These are phyloP conservation scores for Pseudocercospora musae DNA, from an alignment of 2,329 filamentous ascomycete species.

Conservation along the genomic window DNA sequence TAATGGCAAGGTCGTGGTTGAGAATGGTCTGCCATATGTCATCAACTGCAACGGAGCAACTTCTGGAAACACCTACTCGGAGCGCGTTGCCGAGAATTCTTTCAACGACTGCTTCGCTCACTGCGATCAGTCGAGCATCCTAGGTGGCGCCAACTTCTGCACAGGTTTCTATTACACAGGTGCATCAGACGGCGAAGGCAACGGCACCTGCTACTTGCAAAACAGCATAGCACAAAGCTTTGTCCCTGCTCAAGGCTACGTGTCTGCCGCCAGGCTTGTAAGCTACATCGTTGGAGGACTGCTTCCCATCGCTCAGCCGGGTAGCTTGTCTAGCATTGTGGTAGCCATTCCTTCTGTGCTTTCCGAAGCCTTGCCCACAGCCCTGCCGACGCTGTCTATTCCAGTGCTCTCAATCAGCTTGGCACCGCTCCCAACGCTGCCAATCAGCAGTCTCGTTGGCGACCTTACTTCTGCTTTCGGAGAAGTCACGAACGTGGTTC, in stretches of 20 bases:
- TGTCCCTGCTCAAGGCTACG: slow-evolving; percentile 7
- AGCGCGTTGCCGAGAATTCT: slow-evolving; percentile 6
- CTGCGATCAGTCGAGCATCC: slow-evolving; percentile 20
- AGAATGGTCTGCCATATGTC: slow-evolving; percentile 24
- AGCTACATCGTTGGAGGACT: slow-evolving; percentile 21
- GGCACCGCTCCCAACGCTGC: slow-evolving; percentile 5
- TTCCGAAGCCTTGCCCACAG: slow-evolving; percentile 1
- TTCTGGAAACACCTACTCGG: slow-evolving; percentile 16
- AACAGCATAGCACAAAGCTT: slow-evolving; percentile 21
- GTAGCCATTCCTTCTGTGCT: slow-evolving; percentile 8
- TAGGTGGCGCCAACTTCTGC: slow-evolving; percentile 22
- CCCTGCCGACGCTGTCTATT: slow-evolving; percentile 8
- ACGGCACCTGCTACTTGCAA: slow-evolving; percentile 25
- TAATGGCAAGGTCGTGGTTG: slow-evolving; percentile 20
- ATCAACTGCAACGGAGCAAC: slow-evolving; percentile 21
- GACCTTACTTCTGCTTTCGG: background rate
- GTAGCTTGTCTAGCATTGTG: background rate
- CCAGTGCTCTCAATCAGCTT: slow-evolving; percentile 6
- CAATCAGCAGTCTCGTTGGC: background rate
- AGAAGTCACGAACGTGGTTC: background rate
- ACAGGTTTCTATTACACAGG: slow-evolving; percentile 26
- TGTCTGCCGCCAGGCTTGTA: slow-evolving; percentile 22
- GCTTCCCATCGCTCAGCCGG: background rate
- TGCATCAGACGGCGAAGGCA: slow-evolving; percentile 13
- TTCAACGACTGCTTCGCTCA: slow-evolving; percentile 28